phyloP scores from a whole-genome alignment of 2,329 filamentous ascomycete species.

The Penicillium hordei region DNA sequence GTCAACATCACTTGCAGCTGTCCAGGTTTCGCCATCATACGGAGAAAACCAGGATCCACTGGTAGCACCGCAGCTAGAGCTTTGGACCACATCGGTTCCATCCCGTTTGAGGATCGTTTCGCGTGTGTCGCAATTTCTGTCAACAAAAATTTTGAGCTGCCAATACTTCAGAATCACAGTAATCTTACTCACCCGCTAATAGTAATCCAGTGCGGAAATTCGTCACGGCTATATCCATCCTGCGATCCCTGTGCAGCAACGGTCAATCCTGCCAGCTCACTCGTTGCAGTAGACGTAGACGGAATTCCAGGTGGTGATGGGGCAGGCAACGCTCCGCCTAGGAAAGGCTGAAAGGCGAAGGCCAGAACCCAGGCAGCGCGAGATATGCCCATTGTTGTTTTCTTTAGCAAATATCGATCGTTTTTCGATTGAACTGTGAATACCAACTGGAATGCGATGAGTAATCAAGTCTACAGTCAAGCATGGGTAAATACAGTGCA shows the following conservation, averaged over 20 bases:
- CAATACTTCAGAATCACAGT: neutral
- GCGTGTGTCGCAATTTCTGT: conserved; percentile 67
- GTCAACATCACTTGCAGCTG: conserved; percentile 66
- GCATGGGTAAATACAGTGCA: neutral
- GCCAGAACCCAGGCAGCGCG: conserved; percentile 7
- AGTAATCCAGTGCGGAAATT: conserved; percentile 72
- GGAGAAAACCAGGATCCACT: conserved; percentile 69
- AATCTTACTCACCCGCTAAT: conserved; percentile 39
- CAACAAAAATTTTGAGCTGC: neutral
- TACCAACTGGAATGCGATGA: neutral
- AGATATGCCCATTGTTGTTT: conserved; percentile 1
- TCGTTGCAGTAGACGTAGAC: conserved; percentile 55
- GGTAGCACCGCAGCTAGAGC: conserved; percentile 61
- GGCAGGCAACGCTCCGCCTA: conserved; percentile 21
- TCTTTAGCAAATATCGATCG: neutral
- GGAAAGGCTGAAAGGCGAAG: conserved; percentile 18
- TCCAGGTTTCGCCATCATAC: conserved; percentile 73
- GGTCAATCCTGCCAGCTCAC: conserved; percentile 58
- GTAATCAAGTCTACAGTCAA: neutral
- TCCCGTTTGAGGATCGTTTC: conserved; percentile 74
- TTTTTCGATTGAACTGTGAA: neutral
- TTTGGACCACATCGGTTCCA: conserved; percentile 61
- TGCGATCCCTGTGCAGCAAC: conserved; percentile 58
- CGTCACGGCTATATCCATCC: conserved; percentile 61
- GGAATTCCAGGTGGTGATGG: conserved; percentile 63